Conservation (phyloP, 148 eudicot species). For the Euryodendron excelsum region DNA sequence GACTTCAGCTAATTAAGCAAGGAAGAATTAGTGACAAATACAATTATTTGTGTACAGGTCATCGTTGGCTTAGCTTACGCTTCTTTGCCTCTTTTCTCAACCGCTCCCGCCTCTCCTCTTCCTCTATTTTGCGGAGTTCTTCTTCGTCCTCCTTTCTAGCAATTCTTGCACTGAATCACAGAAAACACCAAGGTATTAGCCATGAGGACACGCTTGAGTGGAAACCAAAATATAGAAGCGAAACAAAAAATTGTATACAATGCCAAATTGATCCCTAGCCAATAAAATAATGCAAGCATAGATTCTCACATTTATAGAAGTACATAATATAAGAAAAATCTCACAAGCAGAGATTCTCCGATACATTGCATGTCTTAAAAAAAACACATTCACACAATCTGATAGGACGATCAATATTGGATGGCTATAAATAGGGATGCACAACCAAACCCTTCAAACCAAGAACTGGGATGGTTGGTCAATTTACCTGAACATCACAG, state of each 20-base stretch:
- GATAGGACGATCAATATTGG: no score
- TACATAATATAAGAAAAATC: no score
- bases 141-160: slow-evolving; percentile 77
- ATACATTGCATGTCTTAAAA: no score
- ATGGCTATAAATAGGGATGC: no score
- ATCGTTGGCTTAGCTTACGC: slow-evolving; percentile 60
- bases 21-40: not conserved
- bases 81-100: slow-evolving; percentile 59
- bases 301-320: no score
- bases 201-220: not conserved
- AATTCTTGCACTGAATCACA: slow-evolving; percentile 58
- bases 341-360: no score
- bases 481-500: no score
- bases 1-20: not conserved
- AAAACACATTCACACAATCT: no score
- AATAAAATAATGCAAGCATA: not conserved
- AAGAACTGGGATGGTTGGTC: no score
- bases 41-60: not conserved
- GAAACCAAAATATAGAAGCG: no score
- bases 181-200: not conserved
- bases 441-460: no score
- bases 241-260: not conserved
- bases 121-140: slow-evolving; percentile 54
- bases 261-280: not conserved
- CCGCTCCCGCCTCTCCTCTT: slow-evolving; percentile 67